Base-by-base conservation (phyloP, 192 early-diverging fungal genomes). In the Podila epicladia region DNA sequence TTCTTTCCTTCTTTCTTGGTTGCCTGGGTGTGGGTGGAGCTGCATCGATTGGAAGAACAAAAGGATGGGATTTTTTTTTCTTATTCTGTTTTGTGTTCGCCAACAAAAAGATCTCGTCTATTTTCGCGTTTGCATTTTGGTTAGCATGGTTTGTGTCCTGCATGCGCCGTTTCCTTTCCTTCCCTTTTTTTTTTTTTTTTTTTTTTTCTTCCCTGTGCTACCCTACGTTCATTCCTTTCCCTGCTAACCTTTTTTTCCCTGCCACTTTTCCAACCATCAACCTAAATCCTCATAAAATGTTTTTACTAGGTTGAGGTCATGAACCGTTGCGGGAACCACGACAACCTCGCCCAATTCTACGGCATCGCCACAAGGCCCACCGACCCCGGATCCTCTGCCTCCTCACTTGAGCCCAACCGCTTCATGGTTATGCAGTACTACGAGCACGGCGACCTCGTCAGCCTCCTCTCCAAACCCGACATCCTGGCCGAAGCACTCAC, bases 321-420 rank as follows among this genome's bases (percentile, higher is more conserved):
- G 73, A 32, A 32, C 15, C 49, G 59, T 13, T 74, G 73, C 48
- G 73, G 73, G 11, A 67, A 41, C 41, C 73, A 74, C 60, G 65
- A 74, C 26, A 74, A 74, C 33, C 31, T 74, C 29, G 73, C 67
- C 24, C 58, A 68, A 26, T 74, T 74, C 49, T 74, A 74, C 29
- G 73, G 73, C 4, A 41, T 68, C 17, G 73, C 73, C 53, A 65
- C 35, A 64, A 68, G 28, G 38, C 31, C 24, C 19, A 26, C 62
- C 8, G 50, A 53, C 13, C 58, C 26, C 60, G 62, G 26, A 29
- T 24, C 3, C 6, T 8, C 53, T 9, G 4, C 20, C n/a, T 55
- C 53, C 24, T 26, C 53, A 24, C 24, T 26, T 8, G 53, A 38
- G 2, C 9, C 64, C 33, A 61, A 67, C 19, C 73, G 73, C 19